phyloP scores from a whole-genome alignment of 768 basidiomycete genomes.

The Tremella mesenterica region DNA sequence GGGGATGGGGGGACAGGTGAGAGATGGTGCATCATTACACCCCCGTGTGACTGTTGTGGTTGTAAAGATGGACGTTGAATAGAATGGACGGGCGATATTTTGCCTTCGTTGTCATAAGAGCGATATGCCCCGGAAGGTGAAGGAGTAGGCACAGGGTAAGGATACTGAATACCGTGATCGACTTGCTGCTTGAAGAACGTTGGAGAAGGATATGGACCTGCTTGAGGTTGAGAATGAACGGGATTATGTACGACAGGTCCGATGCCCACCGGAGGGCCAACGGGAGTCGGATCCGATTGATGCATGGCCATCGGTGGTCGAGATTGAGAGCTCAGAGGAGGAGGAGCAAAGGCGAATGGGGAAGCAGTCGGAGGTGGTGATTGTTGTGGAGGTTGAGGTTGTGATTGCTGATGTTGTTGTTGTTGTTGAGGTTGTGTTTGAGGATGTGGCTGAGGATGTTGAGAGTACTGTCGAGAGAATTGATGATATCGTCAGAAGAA shows the following conservation, averaged over 20 bases:
- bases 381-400: not conserved
- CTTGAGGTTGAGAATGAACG: no score
- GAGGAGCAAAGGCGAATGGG: constrained; percentile 38
- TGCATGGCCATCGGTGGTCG: constrained; percentile 14
- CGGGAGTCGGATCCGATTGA: constrained; percentile 18
- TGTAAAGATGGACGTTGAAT: constrained; percentile 18
- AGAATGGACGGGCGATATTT: constrained; percentile 9
- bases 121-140: constrained; percentile 27
- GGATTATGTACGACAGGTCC: constrained; percentile 7
- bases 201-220: constrained; percentile 10
- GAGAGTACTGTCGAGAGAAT: constrained; percentile 3
- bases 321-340: constrained; percentile 26
- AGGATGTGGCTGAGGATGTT: not conserved
- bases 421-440: constrained; percentile 1
- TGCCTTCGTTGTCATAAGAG: constrained; percentile 27
- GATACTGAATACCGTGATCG: constrained; percentile 17
- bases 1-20: not conserved
- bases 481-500: no score
- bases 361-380: constrained; percentile 29
- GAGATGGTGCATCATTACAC: constrained; percentile 1
- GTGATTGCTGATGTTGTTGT: not conserved
- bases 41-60: no score
- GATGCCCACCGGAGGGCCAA: constrained; percentile 5
- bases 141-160: constrained; percentile 6
- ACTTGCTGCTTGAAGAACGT: not conserved